phyloP scores from a whole-genome alignment of 768 basidiomycete species.

The Imleria badia region DNA sequence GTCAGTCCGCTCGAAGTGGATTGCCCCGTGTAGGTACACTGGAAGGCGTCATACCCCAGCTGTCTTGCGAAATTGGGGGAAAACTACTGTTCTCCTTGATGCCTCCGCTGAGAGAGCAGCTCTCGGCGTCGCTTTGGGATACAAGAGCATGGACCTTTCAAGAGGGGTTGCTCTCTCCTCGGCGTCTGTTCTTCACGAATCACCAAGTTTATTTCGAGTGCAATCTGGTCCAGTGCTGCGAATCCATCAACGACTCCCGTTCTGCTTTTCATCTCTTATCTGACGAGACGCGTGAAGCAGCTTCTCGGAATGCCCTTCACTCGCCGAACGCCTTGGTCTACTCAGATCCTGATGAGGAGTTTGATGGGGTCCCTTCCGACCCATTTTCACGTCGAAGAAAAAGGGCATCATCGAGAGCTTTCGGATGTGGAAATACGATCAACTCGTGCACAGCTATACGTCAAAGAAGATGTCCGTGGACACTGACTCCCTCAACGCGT shows the following conservation, averaged over 20 bases:
- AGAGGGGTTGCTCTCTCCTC: neutral
- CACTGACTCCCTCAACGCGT: neutral
- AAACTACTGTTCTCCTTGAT: neutral
- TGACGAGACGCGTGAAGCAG: neutral
- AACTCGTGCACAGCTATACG: neutral
- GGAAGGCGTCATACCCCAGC: neutral
- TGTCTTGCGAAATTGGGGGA: neutral
- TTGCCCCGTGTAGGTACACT: neutral
- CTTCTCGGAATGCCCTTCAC: neutral
- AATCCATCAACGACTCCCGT: neutral
- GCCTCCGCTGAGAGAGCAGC: neutral
- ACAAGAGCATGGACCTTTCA: neutral
- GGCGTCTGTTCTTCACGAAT: neutral
- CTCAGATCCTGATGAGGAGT: neutral
- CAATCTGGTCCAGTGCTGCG: neutral
- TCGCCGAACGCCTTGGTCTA: neutral
- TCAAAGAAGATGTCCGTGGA: neutral
- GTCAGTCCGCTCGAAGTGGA: neutral
- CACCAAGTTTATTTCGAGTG: neutral
- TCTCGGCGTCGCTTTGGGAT: neutral
- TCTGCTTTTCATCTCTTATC: neutral
- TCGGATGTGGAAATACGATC: neutral
- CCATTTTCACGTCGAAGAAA: neutral
- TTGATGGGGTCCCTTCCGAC: neutral
- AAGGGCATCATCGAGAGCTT: neutral